Base-by-base conservation (phyloP, 2,329 filamentous ascomycete species). In the Periconia digitata region DNA sequence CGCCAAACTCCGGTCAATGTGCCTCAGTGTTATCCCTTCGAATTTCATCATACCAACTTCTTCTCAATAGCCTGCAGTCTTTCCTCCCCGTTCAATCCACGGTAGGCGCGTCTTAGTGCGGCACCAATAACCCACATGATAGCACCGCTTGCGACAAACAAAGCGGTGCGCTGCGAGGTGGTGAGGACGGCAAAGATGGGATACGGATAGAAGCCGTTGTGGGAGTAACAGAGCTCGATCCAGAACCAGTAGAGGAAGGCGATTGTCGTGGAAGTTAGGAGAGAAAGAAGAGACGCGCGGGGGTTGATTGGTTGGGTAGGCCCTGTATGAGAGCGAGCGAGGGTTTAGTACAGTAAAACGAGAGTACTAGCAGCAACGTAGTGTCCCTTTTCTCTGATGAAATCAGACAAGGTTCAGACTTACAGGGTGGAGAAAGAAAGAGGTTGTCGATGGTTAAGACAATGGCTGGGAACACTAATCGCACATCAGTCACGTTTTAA, bases 131-230 rank as follows among this genome's bases (percentile, higher is more conserved):
- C 67, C 2, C 87, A 85, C 83, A 95, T 92, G 15, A 89, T 71
- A 1, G 80, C 63, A 1, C 89, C 90, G 36, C 88, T 87, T 16
- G 82, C 73, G 1, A 77, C 78, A 58, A 95, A 95, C 8, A 95
- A 75, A 0, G 81, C 72, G 8, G 85, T 74, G 17, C 92, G 81
- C 63, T 90, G 85, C 41, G 74, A 66, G 0, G 84, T 87, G 42
- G 77, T 79, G 36, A 95, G 74, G 38, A 88, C 67, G 8, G 78
- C 85, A 55, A 96, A 92, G 21, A 96, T 79, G 1, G 92, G 91
- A 69, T 96, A 96, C 0, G 91, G 90, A 59, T 95, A 95, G 58
- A 79, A 85, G 45, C 85, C 83, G 59, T 90, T 90, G 50, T 80
- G 75, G 38, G 76, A 76, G 59, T 82, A 88, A 72, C 87, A 90